Base-by-base conservation (phyloP, 805 yeast species). In the Phaffomyces antillensis region DNA sequence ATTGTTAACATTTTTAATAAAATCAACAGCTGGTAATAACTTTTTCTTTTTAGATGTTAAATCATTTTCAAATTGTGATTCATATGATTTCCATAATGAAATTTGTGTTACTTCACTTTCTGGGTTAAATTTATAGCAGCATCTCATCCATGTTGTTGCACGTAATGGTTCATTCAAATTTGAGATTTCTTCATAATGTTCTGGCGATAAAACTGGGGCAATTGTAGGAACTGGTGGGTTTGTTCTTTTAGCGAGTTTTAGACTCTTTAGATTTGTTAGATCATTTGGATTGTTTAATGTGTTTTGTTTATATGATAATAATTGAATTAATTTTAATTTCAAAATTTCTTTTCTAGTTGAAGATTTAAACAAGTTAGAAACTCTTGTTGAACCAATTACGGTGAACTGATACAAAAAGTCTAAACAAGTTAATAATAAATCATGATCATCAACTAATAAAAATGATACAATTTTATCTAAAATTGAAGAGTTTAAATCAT, bases 51-150 rank as follows among this genome's bases (percentile, higher is more conserved):
- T 75, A 28, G 66, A 71, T 37, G 68, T 64, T 4, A 69, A 70
- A 44, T 76, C 77, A 44, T 74, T 75, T 49, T 83, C 83, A 57
- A 93, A 93, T 61, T 85, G 93, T 13, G 80, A 70, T 62, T 93
- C 98, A 66, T 93, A 93, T 1, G 96, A 80, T 62, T 89, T 87
- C 99, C 99, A 93, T 37, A 93, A 73, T 17, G 95, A 85, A 24
- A 93, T 90, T 66, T 93, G 99, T 0, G 97, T 89, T 11, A 90
- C 96, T 59, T 89, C 96, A 5, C 91, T 88, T 9, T 74, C 79
- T 11, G 76, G 68, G 38, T 72, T 78, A 5, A 95, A 88, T 54
- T 82, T 89, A 65, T 89, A 93, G 52, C 91, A 83, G 53, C 96
- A 82, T 54, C 96, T 77, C 72, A 93, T 81, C 98, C 98, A 93